Evolutionary conservation across 2,329 filamentous ascomycete species (phyloP), one percentile per base, ranked within the genome.

Genomic region (Grosmannia clavigera): DNA sequence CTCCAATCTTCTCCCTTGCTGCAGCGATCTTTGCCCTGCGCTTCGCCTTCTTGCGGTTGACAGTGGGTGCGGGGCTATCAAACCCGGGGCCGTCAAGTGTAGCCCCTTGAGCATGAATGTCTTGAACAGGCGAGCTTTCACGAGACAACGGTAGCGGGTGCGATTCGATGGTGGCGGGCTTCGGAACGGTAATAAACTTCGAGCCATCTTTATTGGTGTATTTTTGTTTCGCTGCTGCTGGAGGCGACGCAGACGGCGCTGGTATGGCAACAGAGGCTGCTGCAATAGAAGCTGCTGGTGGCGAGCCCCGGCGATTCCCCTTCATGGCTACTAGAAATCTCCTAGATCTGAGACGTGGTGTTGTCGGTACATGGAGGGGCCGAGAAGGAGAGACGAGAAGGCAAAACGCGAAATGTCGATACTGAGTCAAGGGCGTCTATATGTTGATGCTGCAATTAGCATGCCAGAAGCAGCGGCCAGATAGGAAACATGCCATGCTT

Each of bases 11-110:
- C 62, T 63, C 62, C 3, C 64, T 62, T 35, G 86, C 86, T 38
- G 89, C 87, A 40, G 87, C 88, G 73, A 87, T 88, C 74, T 96
- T 96, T 70, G 89, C 87, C 65, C 92, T 83, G 66, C 92, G 84
- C 79, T 96, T 96, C 73, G 94, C 88, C 78, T 96, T 97, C 79
- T 96, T 96, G 70, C 89, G 85, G 74, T 96, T 96, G 58, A 92
- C 86, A 10, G 78, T 12, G 1, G 64, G 63, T 25, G 48, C 55
- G 3, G 60, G 11, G 55, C 51, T 53, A 69, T 53, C 64, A 62
- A 43, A 31, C 11, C 22, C 57, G 40, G 33, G 40, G 19, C 16
- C 35, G 40, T 19, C 50, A 5, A 43, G 25, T 2, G 16, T 12
- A 6, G 57, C 58, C 53, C 59, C 22, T 5, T 58, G 62, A 19